phyloP scores from a whole-genome alignment of 2,329 filamentous ascomycete genomes.

The Sporothrix humicola region DNA sequence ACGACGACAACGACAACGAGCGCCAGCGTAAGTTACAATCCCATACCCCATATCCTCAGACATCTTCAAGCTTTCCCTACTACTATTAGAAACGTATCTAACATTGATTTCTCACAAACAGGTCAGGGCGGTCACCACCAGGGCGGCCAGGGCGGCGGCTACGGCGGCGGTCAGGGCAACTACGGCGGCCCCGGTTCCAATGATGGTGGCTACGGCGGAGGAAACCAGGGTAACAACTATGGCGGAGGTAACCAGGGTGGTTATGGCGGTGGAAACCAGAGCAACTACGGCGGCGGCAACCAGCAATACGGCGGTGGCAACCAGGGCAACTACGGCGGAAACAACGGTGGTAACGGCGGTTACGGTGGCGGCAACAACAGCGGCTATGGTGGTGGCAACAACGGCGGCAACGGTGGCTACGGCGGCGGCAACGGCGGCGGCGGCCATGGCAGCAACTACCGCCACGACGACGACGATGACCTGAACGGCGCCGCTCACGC shows the following conservation, averaged over 20 bases:
- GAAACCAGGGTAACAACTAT: constrained; percentile 28
- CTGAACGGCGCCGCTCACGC: constrained; percentile 55
- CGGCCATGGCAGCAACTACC: constrained; percentile 45
- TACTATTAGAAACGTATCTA: not conserved
- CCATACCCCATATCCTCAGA: too few species aligned
- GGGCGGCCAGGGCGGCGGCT: not conserved
- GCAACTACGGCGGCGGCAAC: constrained; percentile 37
- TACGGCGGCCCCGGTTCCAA: not conserved
- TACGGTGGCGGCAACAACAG: constrained; percentile 40
- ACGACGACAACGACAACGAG: constrained; percentile 29
- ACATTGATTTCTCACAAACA: not conserved
- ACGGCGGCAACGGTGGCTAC: constrained; percentile 31
- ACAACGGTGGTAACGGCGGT: constrained; percentile 14
- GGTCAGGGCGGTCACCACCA: constrained; percentile 34
- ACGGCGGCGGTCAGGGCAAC: constrained; percentile 31
- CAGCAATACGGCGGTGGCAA: constrained; percentile 34
- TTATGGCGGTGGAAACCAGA: constrained; percentile 38
- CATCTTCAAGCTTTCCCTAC: too few species aligned
- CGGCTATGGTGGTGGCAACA: constrained; percentile 30
- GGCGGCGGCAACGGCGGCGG: constrained; percentile 17
- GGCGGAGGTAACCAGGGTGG: constrained; percentile 36
- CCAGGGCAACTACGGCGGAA: not conserved
- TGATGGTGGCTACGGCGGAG: constrained; percentile 22
- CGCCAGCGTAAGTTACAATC: constrained; percentile 15
- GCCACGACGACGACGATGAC: constrained; percentile 54